phyloP scores from a whole-genome alignment of 2,329 filamentous ascomycete species.

The Colletotrichum echinochloae region DNA sequence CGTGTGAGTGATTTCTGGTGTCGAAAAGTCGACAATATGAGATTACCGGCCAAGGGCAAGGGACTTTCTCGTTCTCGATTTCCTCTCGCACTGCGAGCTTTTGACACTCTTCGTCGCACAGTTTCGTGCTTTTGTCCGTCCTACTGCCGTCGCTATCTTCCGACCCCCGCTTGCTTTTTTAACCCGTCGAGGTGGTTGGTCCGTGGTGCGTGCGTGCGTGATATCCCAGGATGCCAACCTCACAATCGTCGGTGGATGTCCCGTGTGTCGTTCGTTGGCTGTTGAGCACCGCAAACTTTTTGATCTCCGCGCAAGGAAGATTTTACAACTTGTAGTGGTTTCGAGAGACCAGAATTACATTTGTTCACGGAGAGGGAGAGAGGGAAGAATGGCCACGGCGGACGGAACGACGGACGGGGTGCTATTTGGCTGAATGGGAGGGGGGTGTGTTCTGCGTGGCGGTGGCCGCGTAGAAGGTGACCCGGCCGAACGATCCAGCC shows the following conservation, averaged over 20 bases:
- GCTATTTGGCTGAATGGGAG: constrained; percentile 29
- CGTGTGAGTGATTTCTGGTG: background rate
- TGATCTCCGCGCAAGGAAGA: background rate
- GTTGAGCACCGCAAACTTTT: no score
- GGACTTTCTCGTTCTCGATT: background rate
- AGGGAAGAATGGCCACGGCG: background rate
- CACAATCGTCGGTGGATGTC: background rate
- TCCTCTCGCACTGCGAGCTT: background rate
- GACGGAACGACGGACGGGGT: constrained; percentile 11
- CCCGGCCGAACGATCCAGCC: constrained; percentile 32
- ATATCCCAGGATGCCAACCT: background rate
- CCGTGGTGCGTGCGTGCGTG: background rate
- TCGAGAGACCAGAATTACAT: background rate
- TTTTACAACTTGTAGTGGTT: constrained; percentile 14
- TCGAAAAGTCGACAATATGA: background rate
- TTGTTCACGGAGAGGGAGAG: constrained; percentile 31
- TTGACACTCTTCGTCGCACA: background rate
- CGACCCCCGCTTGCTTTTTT: background rate
- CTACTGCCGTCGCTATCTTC: background rate
- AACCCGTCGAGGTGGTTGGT: constrained; percentile 7
- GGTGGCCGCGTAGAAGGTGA: constrained; percentile 10
- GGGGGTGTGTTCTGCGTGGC: background rate
- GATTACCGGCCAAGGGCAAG: background rate
- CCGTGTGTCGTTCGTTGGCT: background rate
- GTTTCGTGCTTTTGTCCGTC: background rate